A percentile compares a stretch with the other conserved stretches of the same genome.
Conservation (phyloP, 1,284 basidiomycete species). For the Phenoliferia sp. region DNA sequence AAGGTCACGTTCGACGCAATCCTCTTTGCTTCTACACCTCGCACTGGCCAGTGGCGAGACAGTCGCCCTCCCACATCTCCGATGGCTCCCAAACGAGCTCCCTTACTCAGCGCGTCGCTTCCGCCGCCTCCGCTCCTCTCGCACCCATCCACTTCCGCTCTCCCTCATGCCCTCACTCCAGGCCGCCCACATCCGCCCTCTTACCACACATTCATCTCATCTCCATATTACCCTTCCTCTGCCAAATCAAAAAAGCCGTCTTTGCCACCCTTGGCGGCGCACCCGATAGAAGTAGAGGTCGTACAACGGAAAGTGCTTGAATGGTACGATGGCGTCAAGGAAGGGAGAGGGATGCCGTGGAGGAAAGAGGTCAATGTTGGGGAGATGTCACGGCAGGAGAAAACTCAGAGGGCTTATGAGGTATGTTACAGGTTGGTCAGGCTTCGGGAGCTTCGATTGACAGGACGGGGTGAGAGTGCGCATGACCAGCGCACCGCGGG, state of each 20-base stretch:
- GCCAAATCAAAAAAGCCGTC: constrained; percentile 6
- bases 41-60: too few species aligned
- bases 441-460: not conserved
- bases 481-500: too few species aligned
- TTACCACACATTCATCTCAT: constrained; percentile 26
- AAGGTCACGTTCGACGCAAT: too few species aligned
- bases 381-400: constrained; percentile 50
- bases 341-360: constrained; percentile 77
- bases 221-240: constrained; percentile 3
- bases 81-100: not conserved
- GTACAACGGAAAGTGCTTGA: constrained; percentile 34
- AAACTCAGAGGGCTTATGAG: constrained; percentile 72
- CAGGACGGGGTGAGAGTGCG: too few species aligned
- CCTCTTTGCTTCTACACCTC: too few species aligned
- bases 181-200: constrained; percentile 12
- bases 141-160: constrained; percentile 13
- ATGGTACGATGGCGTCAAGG: constrained; percentile 65
- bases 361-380: constrained; percentile 59
- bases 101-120: not conserved
- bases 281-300: constrained; percentile 5
- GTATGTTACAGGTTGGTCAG: constrained; percentile 43
- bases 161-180: not conserved
- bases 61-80: too few species aligned
- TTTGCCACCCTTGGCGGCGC: constrained; percentile 1
- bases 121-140: not conserved